Base-by-base conservation (phyloP, 2,329 filamentous ascomycete genomes). In the Didymella pinodella region DNA sequence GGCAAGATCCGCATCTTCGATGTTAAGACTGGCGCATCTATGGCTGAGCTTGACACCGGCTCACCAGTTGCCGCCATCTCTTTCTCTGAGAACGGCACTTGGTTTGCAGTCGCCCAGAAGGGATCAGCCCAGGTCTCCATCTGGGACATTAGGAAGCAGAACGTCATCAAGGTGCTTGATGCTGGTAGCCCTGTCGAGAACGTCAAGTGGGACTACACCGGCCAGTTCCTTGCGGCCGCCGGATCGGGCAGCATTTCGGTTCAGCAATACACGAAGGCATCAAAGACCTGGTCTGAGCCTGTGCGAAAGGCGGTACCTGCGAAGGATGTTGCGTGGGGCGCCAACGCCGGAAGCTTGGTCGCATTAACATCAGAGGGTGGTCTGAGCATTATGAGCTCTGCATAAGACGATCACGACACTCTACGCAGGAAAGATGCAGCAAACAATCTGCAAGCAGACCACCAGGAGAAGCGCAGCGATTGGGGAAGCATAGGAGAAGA, bases 1-100 rank as follows among this genome's bases (percentile, higher is more conserved):
- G 92, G 92, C 44, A 88, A 92, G 57, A 90, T 99, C 75, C 92
- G 93, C 76, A 86, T 99, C 52, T 98, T 91, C 79, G 91, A 97
- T 78, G 89, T 93, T 66, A 93, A 90, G 77, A 90, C 86, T 0
- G 90, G 93, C 36, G 86, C 89, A 60, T 85, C 88, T 65, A 91
- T 92, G 28, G 92, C 92, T 28, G 88, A 86, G 54, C 97, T 96
- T 77, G 81, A 83, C 7, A 78, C 82, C 60, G 74, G 78, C 25
- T 87, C 88, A 0, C 88, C 93, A 0, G 85, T 97, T 3, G 87
- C 91, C 68, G 86, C 88, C 11, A 80, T 99, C 40, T 84, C 86
- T 58, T 99, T 99, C 79, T 97, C 93, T 0, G 95, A 99, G 77
- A 99, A 99, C 69, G 95, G 95, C 25, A 97, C 91, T 70, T 98